phyloP scores from a whole-genome alignment of 805 yeast genomes.

The Metschnikowia gelsemii region DNA sequence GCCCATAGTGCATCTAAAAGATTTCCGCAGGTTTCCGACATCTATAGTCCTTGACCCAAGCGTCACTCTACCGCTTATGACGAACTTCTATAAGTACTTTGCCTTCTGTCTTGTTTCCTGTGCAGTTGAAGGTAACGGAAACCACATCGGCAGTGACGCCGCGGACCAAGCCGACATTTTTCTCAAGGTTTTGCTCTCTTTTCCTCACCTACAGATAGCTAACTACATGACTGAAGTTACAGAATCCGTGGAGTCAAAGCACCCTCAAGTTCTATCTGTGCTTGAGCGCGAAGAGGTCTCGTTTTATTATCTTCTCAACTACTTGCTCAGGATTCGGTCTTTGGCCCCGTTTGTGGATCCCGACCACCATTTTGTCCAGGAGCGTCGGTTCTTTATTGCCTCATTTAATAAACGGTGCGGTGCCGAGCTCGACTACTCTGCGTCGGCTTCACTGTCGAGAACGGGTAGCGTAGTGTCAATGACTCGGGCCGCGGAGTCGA shows the following conservation, averaged over 20 bases:
- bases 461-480: slow-evolving; percentile 18
- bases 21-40: too few relatives aligned
- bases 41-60: slow-evolving; percentile 7
- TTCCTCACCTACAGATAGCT: slow-evolving; percentile 18
- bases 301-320: slow-evolving; percentile 17
- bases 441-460: slow-evolving; percentile 19
- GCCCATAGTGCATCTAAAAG: slow-evolving; percentile 6
- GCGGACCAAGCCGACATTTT: slow-evolving; percentile 16
- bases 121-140: slow-evolving; percentile 10
- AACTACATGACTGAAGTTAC: slow-evolving; percentile 10
- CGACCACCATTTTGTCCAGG: slow-evolving; percentile 8
- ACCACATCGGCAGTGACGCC: slow-evolving; percentile 9
- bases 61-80: slow-evolving; percentile 9
- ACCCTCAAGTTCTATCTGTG: slow-evolving; percentile 6
- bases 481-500: slow-evolving; percentile 5
- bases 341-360: slow-evolving; percentile 12
- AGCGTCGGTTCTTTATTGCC: slow-evolving; percentile 12
- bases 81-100: slow-evolving; percentile 17
- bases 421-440: slow-evolving; percentile 19
- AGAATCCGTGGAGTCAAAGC: background rate
- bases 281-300: slow-evolving; percentile 19
- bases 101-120: slow-evolving; percentile 17
- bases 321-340: slow-evolving; percentile 11
- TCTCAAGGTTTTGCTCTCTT: slow-evolving; percentile 14
- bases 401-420: slow-evolving; percentile 16